Conservation (phyloP, 192 early-diverging fungal species). For the Coemansia sp. region DNA sequence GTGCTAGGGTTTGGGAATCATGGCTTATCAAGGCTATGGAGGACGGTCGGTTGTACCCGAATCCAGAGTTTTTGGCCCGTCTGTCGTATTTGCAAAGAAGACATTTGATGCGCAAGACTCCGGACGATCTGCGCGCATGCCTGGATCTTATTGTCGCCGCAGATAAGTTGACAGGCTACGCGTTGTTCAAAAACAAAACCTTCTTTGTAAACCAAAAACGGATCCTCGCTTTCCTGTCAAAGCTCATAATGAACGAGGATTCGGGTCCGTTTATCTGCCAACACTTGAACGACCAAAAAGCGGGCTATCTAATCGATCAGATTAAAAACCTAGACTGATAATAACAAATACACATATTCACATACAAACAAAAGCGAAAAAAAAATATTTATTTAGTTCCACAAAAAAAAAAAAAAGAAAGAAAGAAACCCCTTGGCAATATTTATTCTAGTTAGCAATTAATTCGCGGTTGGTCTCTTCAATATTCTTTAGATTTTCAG, state of each 20-base stretch:
- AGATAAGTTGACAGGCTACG: neutral
- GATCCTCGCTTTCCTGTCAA: neutral
- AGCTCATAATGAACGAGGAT: neutral
- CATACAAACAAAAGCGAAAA: neutral
- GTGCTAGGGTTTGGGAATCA: constrained; percentile 20
- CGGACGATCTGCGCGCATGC: constrained; percentile 17
- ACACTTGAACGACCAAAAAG: neutral
- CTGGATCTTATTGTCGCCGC: constrained; percentile 29
- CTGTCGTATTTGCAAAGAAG: constrained; percentile 11
- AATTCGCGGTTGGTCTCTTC: constrained; percentile 19
- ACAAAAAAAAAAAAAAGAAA: neutral
- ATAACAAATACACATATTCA: neutral
- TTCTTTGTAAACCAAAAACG: constrained; percentile 3
- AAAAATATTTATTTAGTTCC: neutral
- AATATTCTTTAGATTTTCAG: constrained; percentile 8
- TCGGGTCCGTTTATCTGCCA: constrained; percentile 1
- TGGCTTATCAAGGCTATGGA: constrained; percentile 30
- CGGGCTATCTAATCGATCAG: neutral
- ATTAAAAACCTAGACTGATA: neutral
- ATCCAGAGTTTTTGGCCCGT: constrained; percentile 11
- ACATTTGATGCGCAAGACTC: constrained; percentile 16
- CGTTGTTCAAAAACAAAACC: neutral
- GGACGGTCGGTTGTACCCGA: constrained; percentile 5
- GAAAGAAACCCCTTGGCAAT: neutral
- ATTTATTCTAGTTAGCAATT: constrained; percentile 2